Percentiles rank a stretch among this genome's conserved stretches.
These are phyloP conservation scores for Pseudopediastrum boryanum DNA, from an alignment of 139 green algal species.

Conservation along the genomic window DNA sequence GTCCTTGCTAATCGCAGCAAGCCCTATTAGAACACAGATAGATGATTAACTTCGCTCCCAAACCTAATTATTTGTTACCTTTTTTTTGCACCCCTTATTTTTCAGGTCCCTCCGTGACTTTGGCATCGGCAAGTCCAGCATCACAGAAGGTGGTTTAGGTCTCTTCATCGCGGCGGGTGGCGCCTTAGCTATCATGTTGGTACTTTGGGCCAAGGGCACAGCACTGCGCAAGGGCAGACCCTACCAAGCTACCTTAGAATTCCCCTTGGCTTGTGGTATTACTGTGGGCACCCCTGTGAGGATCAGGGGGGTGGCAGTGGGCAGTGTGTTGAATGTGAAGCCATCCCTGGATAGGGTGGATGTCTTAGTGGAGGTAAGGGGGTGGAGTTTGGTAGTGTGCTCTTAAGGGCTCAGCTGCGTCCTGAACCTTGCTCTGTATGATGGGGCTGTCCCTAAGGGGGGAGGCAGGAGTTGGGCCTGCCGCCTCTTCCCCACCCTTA, in stretches of 20 bases:
- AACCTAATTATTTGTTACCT: no score
- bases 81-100: no score
- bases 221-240: slow-evolving; percentile 51
- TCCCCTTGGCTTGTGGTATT: slow-evolving; percentile 95
- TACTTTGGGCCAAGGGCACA: slow-evolving; percentile 48
- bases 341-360: slow-evolving; percentile 91
- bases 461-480: no score
- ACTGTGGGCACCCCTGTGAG: slow-evolving; percentile 88
- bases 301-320: slow-evolving; percentile 80
- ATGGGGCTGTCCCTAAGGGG: no score
- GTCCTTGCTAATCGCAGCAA: no score
- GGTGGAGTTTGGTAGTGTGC: no score
- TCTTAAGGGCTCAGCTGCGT: no score
- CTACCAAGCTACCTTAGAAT: slow-evolving; percentile 84
- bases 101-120: slow-evolving; percentile 83
- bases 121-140: slow-evolving; percentile 76
- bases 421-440: no score
- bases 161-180: slow-evolving; percentile 82
- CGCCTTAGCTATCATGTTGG: slow-evolving; percentile 41
- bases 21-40: no score
- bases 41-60: no score
- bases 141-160: slow-evolving; percentile 83
- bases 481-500: no score
- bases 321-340: slow-evolving; percentile 86
- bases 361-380: slow-evolving; percentile 81